Evolutionary conservation across 148 eudicot species (phyloP), one percentile per base, ranked within the genome.

Genomic region (Diospyros lotus): DNA sequence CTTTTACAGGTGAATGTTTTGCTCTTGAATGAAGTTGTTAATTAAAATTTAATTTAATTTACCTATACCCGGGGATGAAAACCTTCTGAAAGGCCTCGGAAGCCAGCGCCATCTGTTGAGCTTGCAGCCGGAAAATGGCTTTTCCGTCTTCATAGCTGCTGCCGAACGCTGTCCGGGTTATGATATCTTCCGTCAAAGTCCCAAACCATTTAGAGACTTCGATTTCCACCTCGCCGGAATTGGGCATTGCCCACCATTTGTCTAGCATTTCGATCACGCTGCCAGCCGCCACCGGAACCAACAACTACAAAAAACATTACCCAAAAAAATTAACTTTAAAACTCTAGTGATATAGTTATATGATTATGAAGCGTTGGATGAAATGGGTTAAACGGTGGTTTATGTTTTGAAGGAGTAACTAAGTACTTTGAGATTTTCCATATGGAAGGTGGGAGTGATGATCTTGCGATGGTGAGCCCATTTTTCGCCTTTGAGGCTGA

Each of bases 381-480:
- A 39, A 51, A 11, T 1, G 39, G 39, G 40, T 39, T 2, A 1
- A 2, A 53, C 46, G 52, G 2, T 28, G 10, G n/a, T n/a, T 69
- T 2, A 0, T 6, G 40, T 45, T 59, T 53, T 17, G 45, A 48
- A 48, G 8, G 8, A 48, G 8, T 4, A 48, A 48, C 0, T 4
- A 79, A 59, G 54, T 81, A 93, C 98, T 89, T 94, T 94, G 64
- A 94, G 96, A 81, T 94, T 94, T 76, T 94, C 97, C 88, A 90
- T 87, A 74, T 90, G 96, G 80, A 94, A 94, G 58, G 90, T 90
- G 9, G 98, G 98, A 10, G 97, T 85, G 64, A 94, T 94, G 79
- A 92, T 92, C 82, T 90, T 94, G 4, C 98, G 82, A 73, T 92
- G 98, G 81, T 90, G 96, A 82, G 97, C 98, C 98, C 98, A 94